Evolutionary conservation across 352 stramenopile species (phyloP).

Genomic region (Elongisporangium anandrum): DNA sequence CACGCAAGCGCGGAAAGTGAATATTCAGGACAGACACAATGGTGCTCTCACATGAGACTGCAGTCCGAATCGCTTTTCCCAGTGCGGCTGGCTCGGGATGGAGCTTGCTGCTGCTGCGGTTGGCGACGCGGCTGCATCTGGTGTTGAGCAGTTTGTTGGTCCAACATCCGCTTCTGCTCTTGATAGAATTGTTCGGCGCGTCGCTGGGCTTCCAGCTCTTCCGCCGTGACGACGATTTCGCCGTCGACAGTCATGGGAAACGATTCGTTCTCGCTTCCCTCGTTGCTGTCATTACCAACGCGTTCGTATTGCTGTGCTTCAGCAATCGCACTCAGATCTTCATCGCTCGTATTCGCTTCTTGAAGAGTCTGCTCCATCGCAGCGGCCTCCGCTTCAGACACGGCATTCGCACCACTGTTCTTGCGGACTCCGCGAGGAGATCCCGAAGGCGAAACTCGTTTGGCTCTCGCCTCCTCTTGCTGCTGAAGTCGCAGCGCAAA

Average conservation of each 20-base stretch:
- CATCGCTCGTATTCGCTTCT: constrained; percentile 7
- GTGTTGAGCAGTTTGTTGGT: constrained; percentile 30
- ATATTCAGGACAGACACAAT: background rate
- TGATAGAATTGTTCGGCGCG: constrained; percentile 69
- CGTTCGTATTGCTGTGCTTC: background rate
- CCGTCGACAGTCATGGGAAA: constrained; percentile 43
- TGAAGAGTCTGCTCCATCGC: background rate
- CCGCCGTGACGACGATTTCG: constrained; percentile 51
- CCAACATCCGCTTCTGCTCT: constrained; percentile 54
- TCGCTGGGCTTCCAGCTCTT: constrained; percentile 65
- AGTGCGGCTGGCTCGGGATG: background rate
- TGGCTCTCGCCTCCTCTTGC: constrained; percentile 56
- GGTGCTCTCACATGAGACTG: constrained; percentile 31
- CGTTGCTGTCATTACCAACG: constrained; percentile 1
- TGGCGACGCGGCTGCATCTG: constrained; percentile 27
- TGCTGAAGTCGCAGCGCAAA: constrained; percentile 70
- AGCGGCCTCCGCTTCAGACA: background rate
- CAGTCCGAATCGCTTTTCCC: constrained; percentile 18
- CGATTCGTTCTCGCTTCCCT: constrained; percentile 29
- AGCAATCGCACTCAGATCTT: background rate
- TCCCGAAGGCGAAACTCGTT: constrained; percentile 4
- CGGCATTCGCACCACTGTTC: constrained; percentile 10
- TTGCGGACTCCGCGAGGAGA: constrained; percentile 11
- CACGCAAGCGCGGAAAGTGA: background rate
- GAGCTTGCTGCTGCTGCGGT: constrained; percentile 12